Evolutionary conservation across 306 rosid species (phyloP).

Genomic region (Medicago truncatula): MtrunA17r5.0-ANR NC_053044.1:24646001-24646500

Average conservation of each 20-base stretch:
- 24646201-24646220: background rate
- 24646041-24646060: conserved; percentile 11
- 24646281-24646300: conserved; percentile 78
- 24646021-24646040: conserved; percentile 25
- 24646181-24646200: conserved; percentile 4
- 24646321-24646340: conserved; percentile 93
- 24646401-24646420: background rate
- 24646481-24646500: background rate
- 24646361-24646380: conserved; percentile 18
- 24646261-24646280: conserved; percentile 82
- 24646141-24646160: conserved; percentile 16
- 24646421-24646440: conserved; percentile 28
- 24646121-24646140: conserved; percentile 9
- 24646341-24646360: conserved; percentile 50
- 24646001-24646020: conserved; percentile 6
- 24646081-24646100: conserved; percentile 34
- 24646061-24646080: background rate
- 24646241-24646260: conserved; percentile 84
- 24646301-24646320: conserved; percentile 97
- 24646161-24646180: conserved; percentile 22
- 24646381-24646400: conserved; percentile 13
- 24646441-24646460: conserved; percentile 12
- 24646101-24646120: conserved; percentile 26
- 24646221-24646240: conserved; percentile 37
- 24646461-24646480: background rate